phyloP scores from a whole-genome alignment of 345 rosid species.

The Reutealis trisperma region DNA sequence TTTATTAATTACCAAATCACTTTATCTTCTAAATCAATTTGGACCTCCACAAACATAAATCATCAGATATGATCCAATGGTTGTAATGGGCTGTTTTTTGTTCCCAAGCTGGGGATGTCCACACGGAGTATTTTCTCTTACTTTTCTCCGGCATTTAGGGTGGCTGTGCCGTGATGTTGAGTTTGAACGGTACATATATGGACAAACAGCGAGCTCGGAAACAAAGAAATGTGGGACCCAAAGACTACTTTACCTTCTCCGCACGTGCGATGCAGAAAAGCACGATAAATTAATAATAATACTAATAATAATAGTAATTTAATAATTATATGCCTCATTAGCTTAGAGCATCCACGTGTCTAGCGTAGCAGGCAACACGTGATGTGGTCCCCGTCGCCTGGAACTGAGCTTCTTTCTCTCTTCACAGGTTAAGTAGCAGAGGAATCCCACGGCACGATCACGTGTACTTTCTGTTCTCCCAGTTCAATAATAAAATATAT shows the following conservation, averaged over 20 bases:
- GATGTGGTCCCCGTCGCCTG: conserved; percentile 16
- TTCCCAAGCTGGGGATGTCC: neutral
- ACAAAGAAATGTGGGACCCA: conserved; percentile 6
- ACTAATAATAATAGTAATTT: no score
- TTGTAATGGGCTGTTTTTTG: neutral
- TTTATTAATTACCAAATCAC: neutral
- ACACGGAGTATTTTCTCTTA: neutral
- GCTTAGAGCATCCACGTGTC: conserved; percentile 9
- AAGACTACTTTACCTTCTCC: conserved; percentile 6
- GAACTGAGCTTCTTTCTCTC: neutral
- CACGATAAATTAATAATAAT: neutral
- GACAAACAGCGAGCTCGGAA: conserved; percentile 13
- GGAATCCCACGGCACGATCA: neutral
- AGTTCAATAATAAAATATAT: no score
- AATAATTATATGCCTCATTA: neutral
- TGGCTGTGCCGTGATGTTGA: conserved; percentile 24
- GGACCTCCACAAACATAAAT: no score
- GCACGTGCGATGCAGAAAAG: conserved; percentile 25
- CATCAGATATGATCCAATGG: neutral
- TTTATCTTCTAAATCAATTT: neutral
- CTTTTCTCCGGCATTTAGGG: neutral
- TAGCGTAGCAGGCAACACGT: conserved; percentile 9
- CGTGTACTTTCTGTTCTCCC: no score
- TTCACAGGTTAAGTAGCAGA: neutral
- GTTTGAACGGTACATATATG: conserved; percentile 32